These are phyloP conservation scores for Dryas integrifolia DNA, from an alignment of 331 rosid genomes.

Conservation along the genomic window DNA sequence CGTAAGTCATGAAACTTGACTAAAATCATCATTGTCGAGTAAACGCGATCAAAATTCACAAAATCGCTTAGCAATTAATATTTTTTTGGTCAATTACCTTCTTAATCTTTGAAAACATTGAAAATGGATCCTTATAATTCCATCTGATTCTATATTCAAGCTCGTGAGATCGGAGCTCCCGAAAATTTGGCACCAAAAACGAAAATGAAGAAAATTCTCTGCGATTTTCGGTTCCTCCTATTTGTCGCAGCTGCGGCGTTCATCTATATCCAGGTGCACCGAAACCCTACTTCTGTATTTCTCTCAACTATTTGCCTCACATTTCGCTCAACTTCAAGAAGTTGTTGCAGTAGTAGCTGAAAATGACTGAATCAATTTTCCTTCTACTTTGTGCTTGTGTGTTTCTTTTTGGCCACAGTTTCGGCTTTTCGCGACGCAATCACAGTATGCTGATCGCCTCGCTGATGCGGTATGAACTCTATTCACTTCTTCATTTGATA, in stretches of 20 bases:
- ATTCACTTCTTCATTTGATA: background rate
- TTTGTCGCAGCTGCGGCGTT: slow-evolving; percentile 68
- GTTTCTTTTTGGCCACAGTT: slow-evolving; percentile 36
- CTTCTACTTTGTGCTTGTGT: background rate
- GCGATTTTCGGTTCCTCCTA: slow-evolving; percentile 84
- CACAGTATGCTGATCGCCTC: slow-evolving; percentile 85
- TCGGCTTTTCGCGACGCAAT: slow-evolving; percentile 82
- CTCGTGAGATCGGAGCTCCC: slow-evolving; percentile 20
- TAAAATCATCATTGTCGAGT: background rate
- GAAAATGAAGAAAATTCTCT: slow-evolving; percentile 52
- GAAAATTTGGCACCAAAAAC: background rate
- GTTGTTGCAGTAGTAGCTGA: background rate
- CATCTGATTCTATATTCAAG: background rate
- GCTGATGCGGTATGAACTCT: slow-evolving; percentile 62
- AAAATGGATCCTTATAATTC: background rate
- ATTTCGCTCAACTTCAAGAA: background rate
- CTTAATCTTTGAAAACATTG: too few species aligned
- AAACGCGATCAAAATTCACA: slow-evolving; percentile 1
- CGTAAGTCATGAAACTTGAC: background rate
- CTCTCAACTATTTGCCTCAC: background rate
- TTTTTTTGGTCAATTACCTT: too few species aligned
- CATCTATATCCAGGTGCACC: slow-evolving; percentile 76
- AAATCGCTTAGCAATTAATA: too few species aligned
- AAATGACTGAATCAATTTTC: slow-evolving; percentile 3
- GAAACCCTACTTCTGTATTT: slow-evolving; percentile 7